Conservation (phyloP, 495 filamentous ascomycete species). For the Tirmania nivea region DNA sequence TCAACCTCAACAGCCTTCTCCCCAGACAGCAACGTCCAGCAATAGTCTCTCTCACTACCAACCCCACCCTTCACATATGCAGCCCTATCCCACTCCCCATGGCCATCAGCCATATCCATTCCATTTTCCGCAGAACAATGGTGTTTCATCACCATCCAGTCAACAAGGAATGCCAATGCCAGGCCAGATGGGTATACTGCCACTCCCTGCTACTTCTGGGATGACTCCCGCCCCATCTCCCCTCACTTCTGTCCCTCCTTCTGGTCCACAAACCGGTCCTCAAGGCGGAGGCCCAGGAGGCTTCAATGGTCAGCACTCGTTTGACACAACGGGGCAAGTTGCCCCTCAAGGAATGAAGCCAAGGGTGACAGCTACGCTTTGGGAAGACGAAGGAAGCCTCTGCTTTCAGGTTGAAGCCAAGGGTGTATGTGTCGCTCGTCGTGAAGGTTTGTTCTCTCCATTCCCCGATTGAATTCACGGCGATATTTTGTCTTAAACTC, state of each 20-base stretch:
- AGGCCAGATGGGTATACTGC: constrained; percentile 32
- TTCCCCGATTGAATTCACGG: background rate
- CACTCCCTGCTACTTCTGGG: constrained; percentile 35
- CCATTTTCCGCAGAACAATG: constrained; percentile 48
- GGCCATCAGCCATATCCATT: constrained; percentile 56
- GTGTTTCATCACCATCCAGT: constrained; percentile 50
- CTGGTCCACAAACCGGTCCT: constrained; percentile 15
- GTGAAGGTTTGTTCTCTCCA: constrained; percentile 48
- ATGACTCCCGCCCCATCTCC: constrained; percentile 14
- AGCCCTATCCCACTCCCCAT: constrained; percentile 51
- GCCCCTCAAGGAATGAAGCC: constrained; percentile 95
- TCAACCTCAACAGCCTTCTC: constrained; percentile 53
- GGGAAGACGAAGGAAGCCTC: constrained; percentile 94
- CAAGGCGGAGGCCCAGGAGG: constrained; percentile 26
- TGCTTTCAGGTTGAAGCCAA: constrained; percentile 97
- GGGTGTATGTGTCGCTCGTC: constrained; percentile 81
- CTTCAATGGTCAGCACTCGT: constrained; percentile 34
- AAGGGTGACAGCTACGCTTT: constrained; percentile 87
- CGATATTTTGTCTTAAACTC: constrained; percentile 6
- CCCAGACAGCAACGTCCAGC: constrained; percentile 60
- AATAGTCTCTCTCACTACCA: constrained; percentile 47
- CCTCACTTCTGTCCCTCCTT: constrained; percentile 15
- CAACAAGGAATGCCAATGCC: constrained; percentile 44
- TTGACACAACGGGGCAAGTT: constrained; percentile 78
- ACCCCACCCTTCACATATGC: constrained; percentile 52